A percentile compares a stretch with the other conserved stretches of the same genome.
Conservation (phyloP, 164 flowering plant species). For the Taxillus chinensis region DNA sequence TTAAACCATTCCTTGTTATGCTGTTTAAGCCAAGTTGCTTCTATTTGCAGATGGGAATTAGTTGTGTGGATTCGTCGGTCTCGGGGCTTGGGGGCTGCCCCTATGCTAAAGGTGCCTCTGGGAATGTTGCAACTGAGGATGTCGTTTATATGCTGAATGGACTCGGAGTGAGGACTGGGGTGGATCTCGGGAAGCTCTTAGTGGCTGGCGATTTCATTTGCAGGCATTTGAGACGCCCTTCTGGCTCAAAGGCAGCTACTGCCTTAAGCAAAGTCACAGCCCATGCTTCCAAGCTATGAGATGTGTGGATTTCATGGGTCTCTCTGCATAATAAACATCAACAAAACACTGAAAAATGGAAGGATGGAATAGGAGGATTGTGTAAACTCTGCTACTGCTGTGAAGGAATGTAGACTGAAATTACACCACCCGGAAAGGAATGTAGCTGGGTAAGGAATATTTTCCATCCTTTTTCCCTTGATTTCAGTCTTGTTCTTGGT, state of each 20-base stretch:
- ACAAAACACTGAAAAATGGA: too few relatives aligned
- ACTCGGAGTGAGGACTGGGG: slow-evolving; percentile 75
- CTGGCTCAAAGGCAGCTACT: slow-evolving; percentile 80
- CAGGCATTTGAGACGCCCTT: slow-evolving; percentile 60
- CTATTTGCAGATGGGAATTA: slow-evolving; percentile 79
- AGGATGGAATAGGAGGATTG: too few relatives aligned
- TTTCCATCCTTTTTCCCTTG: too few relatives aligned
- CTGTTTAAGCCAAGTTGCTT: neutral
- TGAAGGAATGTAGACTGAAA: too few relatives aligned
- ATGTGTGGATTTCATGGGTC: neutral
- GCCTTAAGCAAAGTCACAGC: slow-evolving; percentile 53
- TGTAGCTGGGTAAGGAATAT: too few relatives aligned
- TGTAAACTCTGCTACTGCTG: too few relatives aligned
- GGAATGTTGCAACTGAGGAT: slow-evolving; percentile 97
- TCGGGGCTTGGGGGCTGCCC: slow-evolving; percentile 99
- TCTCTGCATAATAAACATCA: neutral
- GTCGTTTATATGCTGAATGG: slow-evolving; percentile 94
- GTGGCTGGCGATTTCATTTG: slow-evolving; percentile 80
- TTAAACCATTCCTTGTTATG: too few relatives aligned
- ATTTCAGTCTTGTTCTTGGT: too few relatives aligned
- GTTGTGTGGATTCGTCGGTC: slow-evolving; percentile 73
- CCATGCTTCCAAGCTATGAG: slow-evolving; percentile 60
- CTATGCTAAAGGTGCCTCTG: slow-evolving; percentile 96
- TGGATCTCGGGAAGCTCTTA: slow-evolving; percentile 74
- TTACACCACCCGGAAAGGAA: too few relatives aligned